phyloP scores from a whole-genome alignment of 2,329 filamentous ascomycete genomes.

The Endocalyx cinctus region DNA sequence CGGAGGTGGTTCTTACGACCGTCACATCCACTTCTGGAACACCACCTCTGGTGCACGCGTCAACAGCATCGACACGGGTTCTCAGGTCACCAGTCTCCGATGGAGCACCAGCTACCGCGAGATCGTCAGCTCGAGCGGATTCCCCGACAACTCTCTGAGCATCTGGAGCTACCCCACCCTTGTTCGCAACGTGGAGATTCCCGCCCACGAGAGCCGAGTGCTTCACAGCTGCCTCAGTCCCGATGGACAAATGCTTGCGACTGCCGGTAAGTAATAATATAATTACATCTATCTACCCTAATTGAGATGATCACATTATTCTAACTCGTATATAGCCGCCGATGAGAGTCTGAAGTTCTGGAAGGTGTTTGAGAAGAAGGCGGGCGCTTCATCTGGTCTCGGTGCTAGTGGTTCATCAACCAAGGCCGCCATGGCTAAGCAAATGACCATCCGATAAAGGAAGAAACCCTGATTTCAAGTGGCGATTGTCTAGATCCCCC shows the following conservation, averaged over 20 bases:
- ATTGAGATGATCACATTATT: slow-evolving; percentile 20
- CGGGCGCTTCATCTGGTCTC: slow-evolving; percentile 63
- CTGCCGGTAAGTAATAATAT: slow-evolving; percentile 58
- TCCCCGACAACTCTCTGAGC: slow-evolving; percentile 98
- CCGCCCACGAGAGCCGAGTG: slow-evolving; percentile 93
- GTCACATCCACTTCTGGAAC: slow-evolving; percentile 99
- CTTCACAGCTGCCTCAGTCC: slow-evolving; percentile 96
- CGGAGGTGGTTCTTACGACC: slow-evolving; percentile 92
- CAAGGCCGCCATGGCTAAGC: slow-evolving; percentile 85
- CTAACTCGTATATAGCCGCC: slow-evolving; percentile 55
- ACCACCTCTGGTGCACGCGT: slow-evolving; percentile 93
- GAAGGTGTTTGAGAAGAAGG: slow-evolving; percentile 99
- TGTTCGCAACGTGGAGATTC: slow-evolving; percentile 96
- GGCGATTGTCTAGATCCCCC: no score
- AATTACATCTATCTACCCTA: neutral
- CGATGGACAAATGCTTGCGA: slow-evolving; percentile 96
- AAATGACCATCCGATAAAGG: slow-evolving; percentile 83
- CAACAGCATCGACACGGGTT: slow-evolving; percentile 98
- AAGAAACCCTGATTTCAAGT: slow-evolving; percentile 13
- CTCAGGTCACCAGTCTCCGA: slow-evolving; percentile 90
- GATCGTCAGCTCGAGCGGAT: slow-evolving; percentile 94
- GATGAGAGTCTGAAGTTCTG: slow-evolving; percentile 99
- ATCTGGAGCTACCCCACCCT: slow-evolving; percentile 99
- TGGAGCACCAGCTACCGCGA: slow-evolving; percentile 98
- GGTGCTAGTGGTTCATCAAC: slow-evolving; percentile 63